Percentiles rank a stretch among this genome's conserved stretches.
phyloP scores from a whole-genome alignment of 2,329 filamentous ascomycete genomes.

The Fusarium albosuccineum region DNA sequence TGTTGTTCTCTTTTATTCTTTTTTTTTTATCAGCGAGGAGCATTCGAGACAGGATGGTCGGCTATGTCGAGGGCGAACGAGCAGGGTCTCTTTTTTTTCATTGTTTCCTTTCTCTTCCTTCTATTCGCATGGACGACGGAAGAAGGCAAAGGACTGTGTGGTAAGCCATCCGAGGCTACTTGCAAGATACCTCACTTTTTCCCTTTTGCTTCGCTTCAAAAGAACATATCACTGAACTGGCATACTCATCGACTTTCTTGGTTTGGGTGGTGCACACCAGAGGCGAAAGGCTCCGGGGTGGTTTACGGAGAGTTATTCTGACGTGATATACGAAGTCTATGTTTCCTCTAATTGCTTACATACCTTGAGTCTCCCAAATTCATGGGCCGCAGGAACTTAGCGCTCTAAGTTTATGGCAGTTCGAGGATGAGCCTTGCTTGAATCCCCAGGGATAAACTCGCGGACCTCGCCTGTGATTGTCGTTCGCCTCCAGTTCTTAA shows the following conservation, averaged over 20 bases:
- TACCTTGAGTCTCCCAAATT: not conserved
- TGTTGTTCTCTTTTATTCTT: constrained; percentile 11
- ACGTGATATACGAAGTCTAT: not conserved
- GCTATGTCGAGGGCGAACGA: constrained; percentile 20
- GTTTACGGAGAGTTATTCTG: constrained; percentile 5
- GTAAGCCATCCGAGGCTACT: constrained; percentile 28
- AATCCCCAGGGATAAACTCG: not conserved
- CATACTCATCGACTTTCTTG: constrained; percentile 28
- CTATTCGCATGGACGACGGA: constrained; percentile 26
- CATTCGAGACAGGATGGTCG: constrained; percentile 30
- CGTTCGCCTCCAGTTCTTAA: not conserved
- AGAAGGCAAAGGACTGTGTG: constrained; percentile 20
- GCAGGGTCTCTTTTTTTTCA: not conserved
- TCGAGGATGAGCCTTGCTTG: constrained; percentile 5
- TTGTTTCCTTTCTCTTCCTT: constrained; percentile 1
- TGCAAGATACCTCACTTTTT: constrained; percentile 39
- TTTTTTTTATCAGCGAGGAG: constrained; percentile 37
- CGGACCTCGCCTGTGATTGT: constrained; percentile 8
- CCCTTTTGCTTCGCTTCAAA: constrained; percentile 22
- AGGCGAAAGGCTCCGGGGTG: constrained; percentile 20
- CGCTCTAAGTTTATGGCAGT: not conserved
- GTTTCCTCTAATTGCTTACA: not conserved
- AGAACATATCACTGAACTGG: constrained; percentile 12
- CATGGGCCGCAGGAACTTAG: not conserved
- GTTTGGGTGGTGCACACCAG: constrained; percentile 6